Percentiles rank a stretch among this genome's conserved stretches.
These are phyloP conservation scores for Staphylotrichum longicolle DNA, from an alignment of 495 filamentous ascomycete genomes.

Conservation along the genomic window DNA sequence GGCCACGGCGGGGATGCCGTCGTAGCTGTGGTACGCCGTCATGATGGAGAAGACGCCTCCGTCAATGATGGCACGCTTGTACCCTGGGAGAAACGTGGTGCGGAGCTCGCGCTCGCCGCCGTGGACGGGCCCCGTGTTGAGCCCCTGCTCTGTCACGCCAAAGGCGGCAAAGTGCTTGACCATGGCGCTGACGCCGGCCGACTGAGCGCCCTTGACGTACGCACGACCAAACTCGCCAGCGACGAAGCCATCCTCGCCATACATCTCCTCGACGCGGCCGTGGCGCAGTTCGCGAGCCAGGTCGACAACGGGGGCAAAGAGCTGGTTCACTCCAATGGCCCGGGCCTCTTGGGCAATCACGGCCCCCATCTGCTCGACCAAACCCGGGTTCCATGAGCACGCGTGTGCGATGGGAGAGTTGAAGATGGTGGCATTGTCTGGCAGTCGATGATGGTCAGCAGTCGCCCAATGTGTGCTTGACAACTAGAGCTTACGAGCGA, in stretches of 20 bases:
- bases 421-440: conserved; percentile 69
- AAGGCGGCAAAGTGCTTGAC: conserved; percentile 70
- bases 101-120: conserved; percentile 66
- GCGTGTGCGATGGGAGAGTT: conserved; percentile 69
- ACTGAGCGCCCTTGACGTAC: conserved; percentile 62
- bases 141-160: conserved; percentile 63
- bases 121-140: conserved; percentile 67
- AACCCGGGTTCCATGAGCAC: conserved; percentile 60
- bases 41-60: conserved; percentile 64
- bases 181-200: conserved; percentile 60
- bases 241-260: conserved; percentile 63
- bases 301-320: conserved; percentile 67
- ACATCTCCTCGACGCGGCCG: conserved; percentile 69
- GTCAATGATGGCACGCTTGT: conserved; percentile 66
- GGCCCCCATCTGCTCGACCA: conserved; percentile 60
- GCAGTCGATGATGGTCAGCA: neutral
- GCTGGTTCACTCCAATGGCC: conserved; percentile 63
- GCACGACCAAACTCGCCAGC: conserved; percentile 55
- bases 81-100: conserved; percentile 64
- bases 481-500: conserved; percentile 27
- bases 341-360: conserved; percentile 60
- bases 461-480: neutral
- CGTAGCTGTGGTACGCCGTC: conserved; percentile 67
- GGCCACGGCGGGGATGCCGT: conserved; percentile 62
- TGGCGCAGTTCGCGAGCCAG: conserved; percentile 65